These are phyloP conservation scores for Oxyria digyna DNA, from an alignment of 148 eudicot genomes.

Conservation along the genomic window DNA sequence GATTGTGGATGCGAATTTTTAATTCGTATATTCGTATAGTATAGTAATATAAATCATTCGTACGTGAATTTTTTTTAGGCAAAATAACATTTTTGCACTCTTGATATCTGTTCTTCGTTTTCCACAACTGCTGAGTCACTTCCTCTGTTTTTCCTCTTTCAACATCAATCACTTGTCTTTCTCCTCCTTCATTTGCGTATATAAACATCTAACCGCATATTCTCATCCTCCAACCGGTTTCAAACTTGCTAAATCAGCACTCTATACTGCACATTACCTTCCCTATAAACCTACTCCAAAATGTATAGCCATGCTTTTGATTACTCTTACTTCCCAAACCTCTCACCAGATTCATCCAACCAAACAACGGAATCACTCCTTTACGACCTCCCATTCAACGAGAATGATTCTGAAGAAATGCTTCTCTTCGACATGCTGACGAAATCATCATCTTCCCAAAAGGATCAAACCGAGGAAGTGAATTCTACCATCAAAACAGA, in stretches of 20 bases:
- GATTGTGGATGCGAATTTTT: too few species aligned
- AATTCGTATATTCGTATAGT: too few species aligned
- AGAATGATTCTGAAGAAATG: constrained; percentile 59
- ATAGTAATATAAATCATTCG: too few species aligned
- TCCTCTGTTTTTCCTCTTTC: constrained; percentile 8
- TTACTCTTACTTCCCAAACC: constrained; percentile 10
- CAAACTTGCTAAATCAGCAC: not conserved
- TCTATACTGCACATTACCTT: not conserved
- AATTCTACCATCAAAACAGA: constrained; percentile 16
- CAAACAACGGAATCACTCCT: not conserved
- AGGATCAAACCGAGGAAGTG: constrained; percentile 28
- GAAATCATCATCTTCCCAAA: constrained; percentile 14
- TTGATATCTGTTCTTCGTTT: not conserved
- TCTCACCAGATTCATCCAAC: constrained; percentile 18
- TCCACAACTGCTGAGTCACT: constrained; percentile 1
- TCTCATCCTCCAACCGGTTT: not conserved
- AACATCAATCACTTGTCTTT: not conserved
- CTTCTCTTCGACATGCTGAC: constrained; percentile 38
- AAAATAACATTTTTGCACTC: not conserved
- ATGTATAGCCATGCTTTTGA: constrained; percentile 19
- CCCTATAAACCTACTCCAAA: constrained; percentile 1
- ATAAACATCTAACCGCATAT: not conserved
- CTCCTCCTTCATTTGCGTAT: not conserved
- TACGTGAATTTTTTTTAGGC: not conserved
- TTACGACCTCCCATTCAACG: constrained; percentile 39